Percentiles rank a stretch among this genome's conserved stretches.
These are phyloP conservation scores for Eucalyptus polyanthemos DNA, from an alignment of 345 rosid species.

Conservation along the genomic window DNA sequence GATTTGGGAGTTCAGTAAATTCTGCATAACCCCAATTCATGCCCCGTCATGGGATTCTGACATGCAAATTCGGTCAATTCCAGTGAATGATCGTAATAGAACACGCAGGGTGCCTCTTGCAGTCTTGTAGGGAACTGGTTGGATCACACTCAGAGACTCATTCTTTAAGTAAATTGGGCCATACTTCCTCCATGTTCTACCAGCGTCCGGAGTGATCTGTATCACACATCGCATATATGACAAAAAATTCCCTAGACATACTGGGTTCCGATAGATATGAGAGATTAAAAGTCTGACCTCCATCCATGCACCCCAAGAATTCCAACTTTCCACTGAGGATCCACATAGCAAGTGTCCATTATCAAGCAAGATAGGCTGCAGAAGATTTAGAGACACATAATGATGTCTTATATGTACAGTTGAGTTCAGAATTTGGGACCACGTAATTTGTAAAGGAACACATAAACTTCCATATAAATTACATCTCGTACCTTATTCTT, in stretches of 20 bases:
- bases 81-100: conserved; percentile 53
- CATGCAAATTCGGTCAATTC: conserved; percentile 59
- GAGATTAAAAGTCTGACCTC: conserved; percentile 37
- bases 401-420: not conserved
- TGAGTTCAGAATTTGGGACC: not conserved
- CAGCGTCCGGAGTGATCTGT: conserved; percentile 69
- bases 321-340: conserved; percentile 93
- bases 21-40: conserved; percentile 60
- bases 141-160: conserved; percentile 74
- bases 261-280: not conserved
- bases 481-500: conserved; percentile 60
- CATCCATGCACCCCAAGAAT: conserved; percentile 93
- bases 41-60: conserved; percentile 79
- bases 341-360: conserved; percentile 72
- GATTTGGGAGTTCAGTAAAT: conserved; percentile 71
- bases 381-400: not conserved
- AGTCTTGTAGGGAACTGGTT: conserved; percentile 77
- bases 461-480: not conserved
- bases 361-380: conserved; percentile 73
- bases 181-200: conserved; percentile 71
- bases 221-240: not conserved
- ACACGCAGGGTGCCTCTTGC: conserved; percentile 48
- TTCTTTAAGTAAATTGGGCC: conserved; percentile 71
- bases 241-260: not conserved
- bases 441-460: not conserved